Evolutionary conservation across 306 rosid genomes (phyloP).

Genomic region (Benincasa hispida): DNA sequence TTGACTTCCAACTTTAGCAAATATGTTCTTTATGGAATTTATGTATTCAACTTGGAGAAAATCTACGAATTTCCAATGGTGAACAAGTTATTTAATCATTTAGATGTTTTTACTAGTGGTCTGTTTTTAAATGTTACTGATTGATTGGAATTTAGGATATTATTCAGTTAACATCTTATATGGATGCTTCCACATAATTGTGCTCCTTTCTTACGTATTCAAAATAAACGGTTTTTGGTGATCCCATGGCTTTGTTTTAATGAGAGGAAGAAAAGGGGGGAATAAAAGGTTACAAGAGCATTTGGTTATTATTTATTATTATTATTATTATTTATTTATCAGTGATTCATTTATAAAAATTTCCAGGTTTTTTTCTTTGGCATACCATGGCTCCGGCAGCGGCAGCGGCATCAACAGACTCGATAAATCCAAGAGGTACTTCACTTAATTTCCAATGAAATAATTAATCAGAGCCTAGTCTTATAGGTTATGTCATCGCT

Average conservation of each 20-base stretch:
- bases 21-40: not conserved
- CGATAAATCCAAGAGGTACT: conserved; percentile 68
- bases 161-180: not conserved
- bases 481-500: not conserved
- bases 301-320: not conserved
- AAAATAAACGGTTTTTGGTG: not conserved
- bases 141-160: not conserved
- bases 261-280: not conserved
- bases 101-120: not conserved
- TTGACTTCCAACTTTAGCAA: not conserved
- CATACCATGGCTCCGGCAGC: conserved; percentile 44
- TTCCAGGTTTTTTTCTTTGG: not conserved
- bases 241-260: not conserved
- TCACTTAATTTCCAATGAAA: not conserved
- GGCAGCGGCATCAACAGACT: conserved; percentile 42
- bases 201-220: not conserved
- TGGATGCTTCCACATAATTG: not conserved
- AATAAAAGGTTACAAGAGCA: not conserved
- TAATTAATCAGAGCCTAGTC: not conserved
- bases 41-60: not conserved
- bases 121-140: not conserved
- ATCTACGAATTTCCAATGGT: not conserved
- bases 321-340: no score
- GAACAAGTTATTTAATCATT: not conserved
- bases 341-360: not conserved